Evolutionary conservation across 805 yeast species (phyloP).

Genomic region (Wickerhamiella hasegawae): DNA sequence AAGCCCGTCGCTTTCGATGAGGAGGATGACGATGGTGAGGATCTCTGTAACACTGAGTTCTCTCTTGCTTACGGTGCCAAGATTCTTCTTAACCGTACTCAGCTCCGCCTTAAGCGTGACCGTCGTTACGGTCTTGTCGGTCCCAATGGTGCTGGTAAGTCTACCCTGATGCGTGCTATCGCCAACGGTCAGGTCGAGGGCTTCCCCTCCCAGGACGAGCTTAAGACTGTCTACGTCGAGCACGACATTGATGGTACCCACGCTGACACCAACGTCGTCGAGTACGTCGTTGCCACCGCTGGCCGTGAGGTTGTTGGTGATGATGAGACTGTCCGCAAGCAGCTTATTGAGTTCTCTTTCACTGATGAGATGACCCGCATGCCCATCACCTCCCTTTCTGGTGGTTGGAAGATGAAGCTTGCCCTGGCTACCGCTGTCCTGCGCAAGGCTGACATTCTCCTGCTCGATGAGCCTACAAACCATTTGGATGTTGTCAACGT

Average conservation of each 20-base stretch:
- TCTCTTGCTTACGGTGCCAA: constrained; percentile 99
- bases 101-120: constrained; percentile 86
- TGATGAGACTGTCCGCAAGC: constrained; percentile 50
- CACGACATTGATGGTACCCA: constrained; percentile 98
- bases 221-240: constrained; percentile 98
- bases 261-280: constrained; percentile 87
- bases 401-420: constrained; percentile 99
- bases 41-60: constrained; percentile 99
- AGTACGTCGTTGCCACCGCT: constrained; percentile 77
- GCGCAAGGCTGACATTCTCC: constrained; percentile 92
- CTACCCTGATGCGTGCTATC: constrained; percentile 94
- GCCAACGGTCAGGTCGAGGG: constrained; percentile 99
- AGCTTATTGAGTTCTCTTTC: constrained; percentile 85
- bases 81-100: constrained; percentile 98
- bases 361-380: constrained; percentile 78
- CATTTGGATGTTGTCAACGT: constrained; percentile 99
- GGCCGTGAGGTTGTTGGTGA: constrained; percentile 65
- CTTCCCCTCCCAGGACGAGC: constrained; percentile 98
- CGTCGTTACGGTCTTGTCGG: constrained; percentile 98
- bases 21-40: constrained; percentile 99
- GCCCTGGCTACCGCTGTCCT: constrained; percentile 98
- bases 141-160: constrained; percentile 99
- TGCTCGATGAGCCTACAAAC: constrained; percentile 99
- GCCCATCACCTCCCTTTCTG: constrained; percentile 95
- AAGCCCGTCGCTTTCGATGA: constrained; percentile 75